Conservation (phyloP, 148 eudicot genomes). For the Fallopia convolvulus region DNA sequence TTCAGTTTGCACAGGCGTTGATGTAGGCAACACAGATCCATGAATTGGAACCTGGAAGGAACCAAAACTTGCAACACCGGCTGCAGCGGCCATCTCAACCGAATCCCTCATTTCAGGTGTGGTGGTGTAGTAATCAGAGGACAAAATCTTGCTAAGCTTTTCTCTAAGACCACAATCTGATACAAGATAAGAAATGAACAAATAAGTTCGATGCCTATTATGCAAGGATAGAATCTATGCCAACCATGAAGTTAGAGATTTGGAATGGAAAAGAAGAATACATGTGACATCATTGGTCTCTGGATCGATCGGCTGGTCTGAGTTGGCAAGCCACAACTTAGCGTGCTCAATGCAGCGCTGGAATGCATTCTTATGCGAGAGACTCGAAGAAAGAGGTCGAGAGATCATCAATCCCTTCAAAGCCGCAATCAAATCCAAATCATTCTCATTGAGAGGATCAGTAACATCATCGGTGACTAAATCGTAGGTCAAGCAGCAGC, state of each 20-base stretch:
- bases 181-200: neutral
- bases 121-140: conserved; percentile 64
- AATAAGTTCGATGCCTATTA: neutral
- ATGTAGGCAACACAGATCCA: conserved; percentile 30
- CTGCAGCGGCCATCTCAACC: conserved; percentile 68
- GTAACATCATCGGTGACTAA: conserved; percentile 71
- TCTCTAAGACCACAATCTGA: conserved; percentile 70
- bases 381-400: conserved; percentile 51
- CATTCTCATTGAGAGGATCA: conserved; percentile 54
- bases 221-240: neutral
- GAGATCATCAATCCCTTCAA: conserved; percentile 53
- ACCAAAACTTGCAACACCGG: conserved; percentile 62
- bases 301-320: conserved; percentile 45
- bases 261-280: conserved; percentile 17
- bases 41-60: conserved; percentile 45
- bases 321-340: conserved; percentile 50
- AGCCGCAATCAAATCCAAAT: conserved; percentile 71
- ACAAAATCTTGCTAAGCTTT: conserved; percentile 74
- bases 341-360: conserved; percentile 58
- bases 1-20: conserved; percentile 43
- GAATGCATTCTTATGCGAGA: conserved; percentile 68
- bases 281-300: conserved; percentile 49
- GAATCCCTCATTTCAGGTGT: conserved; percentile 68
- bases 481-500: conserved; percentile 83
- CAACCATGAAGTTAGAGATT: neutral